These are phyloP conservation scores for Auriculariales sp. DNA, from an alignment of 768 basidiomycete species.

Conservation along the genomic window DNA sequence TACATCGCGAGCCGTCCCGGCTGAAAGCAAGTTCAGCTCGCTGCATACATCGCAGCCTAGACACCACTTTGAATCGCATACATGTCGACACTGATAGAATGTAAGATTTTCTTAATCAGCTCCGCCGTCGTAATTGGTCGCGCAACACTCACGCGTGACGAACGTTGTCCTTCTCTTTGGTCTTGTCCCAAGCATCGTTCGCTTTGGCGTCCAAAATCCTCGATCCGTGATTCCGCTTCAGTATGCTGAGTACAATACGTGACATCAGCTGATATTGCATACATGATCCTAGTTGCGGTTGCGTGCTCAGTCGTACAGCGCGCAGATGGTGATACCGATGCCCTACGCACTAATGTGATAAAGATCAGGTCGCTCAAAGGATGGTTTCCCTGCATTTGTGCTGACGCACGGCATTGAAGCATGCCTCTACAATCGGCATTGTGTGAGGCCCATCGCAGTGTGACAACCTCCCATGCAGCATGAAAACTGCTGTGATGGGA, in stretches of 20 bases:
- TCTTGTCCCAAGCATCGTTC: conserved; percentile 25
- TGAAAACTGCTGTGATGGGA: no score
- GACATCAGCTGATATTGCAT: not conserved
- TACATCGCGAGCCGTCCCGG: conserved; percentile 60
- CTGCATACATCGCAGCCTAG: not conserved
- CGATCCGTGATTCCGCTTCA: conserved; percentile 41
- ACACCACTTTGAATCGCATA: conserved; percentile 28
- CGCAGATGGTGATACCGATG: no score
- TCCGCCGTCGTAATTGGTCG: not conserved
- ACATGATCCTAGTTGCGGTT: not conserved
- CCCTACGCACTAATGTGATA: no score
- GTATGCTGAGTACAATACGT: not conserved
- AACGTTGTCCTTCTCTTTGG: conserved; percentile 22
- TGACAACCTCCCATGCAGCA: no score
- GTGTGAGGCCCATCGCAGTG: no score
- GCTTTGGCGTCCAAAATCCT: conserved; percentile 21
- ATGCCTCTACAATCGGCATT: no score
- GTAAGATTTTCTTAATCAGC: conserved; percentile 1
- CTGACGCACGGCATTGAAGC: no score
- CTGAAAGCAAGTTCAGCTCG: conserved; percentile 13
- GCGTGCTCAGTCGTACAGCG: no score
- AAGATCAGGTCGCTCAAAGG: no score
- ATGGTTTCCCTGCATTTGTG: no score
- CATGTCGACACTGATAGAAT: conserved; percentile 27
- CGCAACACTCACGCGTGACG: conserved; percentile 24